phyloP scores from a whole-genome alignment of 2,329 filamentous ascomycete genomes.

The Claviceps maximensis region DNA sequence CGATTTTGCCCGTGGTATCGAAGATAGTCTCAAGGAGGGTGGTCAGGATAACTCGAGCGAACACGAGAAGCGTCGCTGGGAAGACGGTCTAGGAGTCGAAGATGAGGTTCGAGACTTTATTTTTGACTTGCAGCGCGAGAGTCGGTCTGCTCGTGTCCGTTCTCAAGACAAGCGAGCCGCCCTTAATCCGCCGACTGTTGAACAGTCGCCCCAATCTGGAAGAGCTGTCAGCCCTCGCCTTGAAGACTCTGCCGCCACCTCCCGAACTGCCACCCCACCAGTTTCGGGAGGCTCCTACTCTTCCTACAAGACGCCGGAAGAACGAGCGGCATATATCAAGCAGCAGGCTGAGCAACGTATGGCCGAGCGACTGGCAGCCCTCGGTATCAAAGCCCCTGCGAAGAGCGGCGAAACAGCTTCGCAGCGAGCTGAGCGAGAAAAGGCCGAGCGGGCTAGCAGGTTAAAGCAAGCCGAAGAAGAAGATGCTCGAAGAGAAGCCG shows the following conservation, averaged over 20 bases:
- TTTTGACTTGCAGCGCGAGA: constrained; percentile 83
- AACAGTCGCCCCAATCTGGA: constrained; percentile 30
- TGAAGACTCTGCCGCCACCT: constrained; percentile 40
- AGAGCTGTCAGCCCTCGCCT: constrained; percentile 29
- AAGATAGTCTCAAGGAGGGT: constrained; percentile 76
- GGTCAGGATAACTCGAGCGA: constrained; percentile 63
- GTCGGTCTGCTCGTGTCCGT: constrained; percentile 58
- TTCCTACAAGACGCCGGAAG: constrained; percentile 80
- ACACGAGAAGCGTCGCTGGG: constrained; percentile 87
- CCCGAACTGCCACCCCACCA: constrained; percentile 32
- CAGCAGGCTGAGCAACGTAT: constrained; percentile 95
- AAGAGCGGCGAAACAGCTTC: constrained; percentile 70
- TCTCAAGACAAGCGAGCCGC: constrained; percentile 41
- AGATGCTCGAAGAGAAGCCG: constrained; percentile 74
- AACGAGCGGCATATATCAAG: constrained; percentile 89
- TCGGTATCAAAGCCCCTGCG: constrained; percentile 73
- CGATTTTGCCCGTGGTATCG: constrained; percentile 73
- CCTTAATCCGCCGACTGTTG: constrained; percentile 26
- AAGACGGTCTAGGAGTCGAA: constrained; percentile 89
- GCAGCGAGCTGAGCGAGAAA: constrained; percentile 80
- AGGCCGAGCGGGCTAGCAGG: constrained; percentile 74
- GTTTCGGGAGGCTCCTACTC: constrained; percentile 56
- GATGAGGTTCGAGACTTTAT: constrained; percentile 97
- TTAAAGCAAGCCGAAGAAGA: constrained; percentile 86
- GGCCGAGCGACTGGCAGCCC: constrained; percentile 85